phyloP scores from a whole-genome alignment of 495 filamentous ascomycete genomes.

The Penicillium lividum region DNA sequence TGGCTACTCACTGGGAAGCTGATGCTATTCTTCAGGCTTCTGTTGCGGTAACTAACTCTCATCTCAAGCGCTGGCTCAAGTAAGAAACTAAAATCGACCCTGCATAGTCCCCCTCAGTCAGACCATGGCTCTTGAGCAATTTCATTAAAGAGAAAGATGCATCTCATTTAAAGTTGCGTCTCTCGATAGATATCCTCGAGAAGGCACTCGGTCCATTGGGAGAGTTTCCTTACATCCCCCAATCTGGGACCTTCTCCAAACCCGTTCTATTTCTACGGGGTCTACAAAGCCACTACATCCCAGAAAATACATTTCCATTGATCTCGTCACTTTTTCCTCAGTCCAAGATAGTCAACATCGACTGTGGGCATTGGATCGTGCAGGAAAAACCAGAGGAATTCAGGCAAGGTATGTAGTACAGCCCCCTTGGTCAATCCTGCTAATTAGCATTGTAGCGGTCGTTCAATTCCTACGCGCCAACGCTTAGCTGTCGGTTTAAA shows the following conservation, averaged over 20 bases:
- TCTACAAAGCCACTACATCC: slow-evolving; percentile 72
- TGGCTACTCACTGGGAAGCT: slow-evolving; percentile 65
- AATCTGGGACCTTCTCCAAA: slow-evolving; percentile 60
- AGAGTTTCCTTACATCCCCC: slow-evolving; percentile 75
- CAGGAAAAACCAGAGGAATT: slow-evolving; percentile 80
- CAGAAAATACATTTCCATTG: slow-evolving; percentile 74
- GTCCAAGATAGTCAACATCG: slow-evolving; percentile 71
- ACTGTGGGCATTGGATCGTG: slow-evolving; percentile 84
- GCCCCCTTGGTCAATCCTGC: neutral
- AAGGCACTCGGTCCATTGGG: slow-evolving; percentile 57
- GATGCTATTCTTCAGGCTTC: slow-evolving; percentile 69
- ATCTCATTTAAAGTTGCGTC: slow-evolving; percentile 39
- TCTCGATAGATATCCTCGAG: slow-evolving; percentile 53
- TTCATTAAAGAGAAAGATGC: slow-evolving; percentile 48
- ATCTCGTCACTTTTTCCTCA: slow-evolving; percentile 78
- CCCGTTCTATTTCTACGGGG: slow-evolving; percentile 74
- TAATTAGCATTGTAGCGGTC: neutral
- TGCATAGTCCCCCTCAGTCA: slow-evolving; percentile 60
- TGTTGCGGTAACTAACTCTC: slow-evolving; percentile 49
- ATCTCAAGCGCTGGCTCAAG: neutral
- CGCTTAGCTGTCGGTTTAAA: no score
- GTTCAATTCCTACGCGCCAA: neutral
- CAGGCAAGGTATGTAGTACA: slow-evolving; percentile 49
- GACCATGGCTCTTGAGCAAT: slow-evolving; percentile 82
- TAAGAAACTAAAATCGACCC: neutral